These are phyloP conservation scores for Sesbania bispinosa DNA, from an alignment of 306 rosid genomes.

Conservation along the genomic window DNA sequence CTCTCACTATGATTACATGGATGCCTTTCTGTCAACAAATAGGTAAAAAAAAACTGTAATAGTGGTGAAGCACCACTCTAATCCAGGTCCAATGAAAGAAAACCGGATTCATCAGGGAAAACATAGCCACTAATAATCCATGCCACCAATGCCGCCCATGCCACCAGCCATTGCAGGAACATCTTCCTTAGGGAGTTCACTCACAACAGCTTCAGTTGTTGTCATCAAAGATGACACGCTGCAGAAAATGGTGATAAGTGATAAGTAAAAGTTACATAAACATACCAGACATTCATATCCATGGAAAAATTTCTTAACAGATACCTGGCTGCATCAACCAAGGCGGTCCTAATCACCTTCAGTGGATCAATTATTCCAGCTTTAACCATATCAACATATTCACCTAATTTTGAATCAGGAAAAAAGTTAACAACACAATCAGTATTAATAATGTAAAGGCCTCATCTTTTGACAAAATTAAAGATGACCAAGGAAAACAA, in stretches of 20 bases:
- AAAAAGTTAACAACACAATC: background rate
- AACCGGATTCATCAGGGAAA: background rate
- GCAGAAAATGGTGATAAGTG: conserved; percentile 18
- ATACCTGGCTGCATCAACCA: conserved; percentile 96
- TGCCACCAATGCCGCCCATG: conserved; percentile 74
- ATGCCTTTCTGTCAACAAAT: conserved; percentile 32
- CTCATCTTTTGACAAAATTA: background rate
- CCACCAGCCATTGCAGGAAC: conserved; percentile 59
- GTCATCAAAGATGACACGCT: conserved; percentile 95
- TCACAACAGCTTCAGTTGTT: conserved; percentile 89
- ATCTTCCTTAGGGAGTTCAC: conserved; percentile 78
- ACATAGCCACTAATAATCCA: conserved; percentile 55
- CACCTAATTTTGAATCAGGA: conserved; percentile 47
- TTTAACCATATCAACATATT: conserved; percentile 93
- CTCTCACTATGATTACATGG: conserved; percentile 48
- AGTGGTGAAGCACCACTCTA: background rate
- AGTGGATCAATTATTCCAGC: conserved; percentile 90
- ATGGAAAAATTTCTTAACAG: background rate
- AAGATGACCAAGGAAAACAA: background rate
- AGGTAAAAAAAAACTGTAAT: background rate
- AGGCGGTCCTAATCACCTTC: conserved; percentile 93
- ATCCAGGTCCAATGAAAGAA: conserved; percentile 12
- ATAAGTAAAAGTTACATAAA: background rate
- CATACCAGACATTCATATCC: background rate
- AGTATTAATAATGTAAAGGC: background rate